Evolutionary conservation across 306 rosid genomes (phyloP), one percentile per base, ranked within the genome.

Genomic region (Ormosia emarginata): DNA sequence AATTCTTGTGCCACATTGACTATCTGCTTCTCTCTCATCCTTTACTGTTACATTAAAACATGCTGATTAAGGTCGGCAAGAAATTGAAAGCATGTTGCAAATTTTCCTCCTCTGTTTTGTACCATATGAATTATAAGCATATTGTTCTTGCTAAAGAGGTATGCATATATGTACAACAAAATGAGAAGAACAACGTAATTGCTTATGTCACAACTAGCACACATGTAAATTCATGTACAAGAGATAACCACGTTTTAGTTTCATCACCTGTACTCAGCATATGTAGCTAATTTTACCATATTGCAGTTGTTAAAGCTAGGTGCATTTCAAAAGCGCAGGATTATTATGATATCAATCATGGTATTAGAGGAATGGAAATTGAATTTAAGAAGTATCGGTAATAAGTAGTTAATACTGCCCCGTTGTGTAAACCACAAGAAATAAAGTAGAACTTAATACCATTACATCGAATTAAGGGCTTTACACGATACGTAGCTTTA

Each of bases 1-100:
- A 43, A 46, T 14, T 62, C 53, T 9, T 30, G 3, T 74, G 84
- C 77, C 79, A 65, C 87, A 33, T 83, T 84, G 87, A 90, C 79
- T 59, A 53, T 72, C 7, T 73, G 68, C 4, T n/a, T 7, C 50
- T 43, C 63, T 40, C 32, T 74, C 53, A 68, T 61, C 33, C 77
- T 74, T 0, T 10, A 65, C 89, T 15, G 82, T 67, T 71, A 55
- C 88, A 66, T 86, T 79, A 75, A 15, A 72, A 59, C 70, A 34
- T 84, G 76, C 77, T 47, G 30, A 56, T 61, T 66, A 55, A 32
- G 79, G 86, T 84, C 72, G 78, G 86, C 79, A 49, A 62, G 72
- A 68, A 49, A 73, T 47, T 50, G 5, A 73, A 67, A 70, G 15
- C 75, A 72, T 34, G 79, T 68, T 59, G 17, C 55, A 47, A 52